Conservation (phyloP, 768 basidiomycete genomes). For the Leccinellum luteum region DNA sequence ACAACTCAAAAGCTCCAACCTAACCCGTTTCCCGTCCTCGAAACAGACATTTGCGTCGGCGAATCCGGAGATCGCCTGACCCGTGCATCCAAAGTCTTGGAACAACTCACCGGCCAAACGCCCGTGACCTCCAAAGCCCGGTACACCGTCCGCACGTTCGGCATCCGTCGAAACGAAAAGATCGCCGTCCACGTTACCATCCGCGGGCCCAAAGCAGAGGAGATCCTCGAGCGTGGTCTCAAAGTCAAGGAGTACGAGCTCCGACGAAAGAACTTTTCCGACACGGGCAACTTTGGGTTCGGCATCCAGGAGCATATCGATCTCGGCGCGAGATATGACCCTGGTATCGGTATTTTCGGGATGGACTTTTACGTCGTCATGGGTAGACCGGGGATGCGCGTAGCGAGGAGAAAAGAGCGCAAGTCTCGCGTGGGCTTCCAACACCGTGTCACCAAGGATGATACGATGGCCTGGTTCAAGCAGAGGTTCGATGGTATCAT, state of each 20-base stretch:
- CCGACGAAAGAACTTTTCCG: conserved; percentile 94
- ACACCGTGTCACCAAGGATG: conserved; percentile 94
- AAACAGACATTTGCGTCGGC: conserved; percentile 96
- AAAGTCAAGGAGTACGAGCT: conserved; percentile 99
- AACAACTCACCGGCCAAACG: conserved; percentile 98
- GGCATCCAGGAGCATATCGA: conserved; percentile 99
- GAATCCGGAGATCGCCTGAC: conserved; percentile 99
- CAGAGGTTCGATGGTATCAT: conserved; percentile 98
- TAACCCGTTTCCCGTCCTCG: not conserved
- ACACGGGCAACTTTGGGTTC: conserved; percentile 99
- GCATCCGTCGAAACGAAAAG: conserved; percentile 99
- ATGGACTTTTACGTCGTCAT: conserved; percentile 99
- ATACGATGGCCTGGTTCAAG: conserved; percentile 99
- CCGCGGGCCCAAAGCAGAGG: conserved; percentile 98
- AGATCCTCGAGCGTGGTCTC: conserved; percentile 97
- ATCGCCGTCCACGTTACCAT: conserved; percentile 99
- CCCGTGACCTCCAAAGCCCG: conserved; percentile 99
- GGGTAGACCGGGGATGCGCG: conserved; percentile 92
- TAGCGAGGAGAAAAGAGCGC: conserved; percentile 87
- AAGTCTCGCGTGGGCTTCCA: conserved; percentile 81
- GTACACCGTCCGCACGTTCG: conserved; percentile 98
- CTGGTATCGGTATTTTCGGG: conserved; percentile 97
- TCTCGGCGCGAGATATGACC: conserved; percentile 97
- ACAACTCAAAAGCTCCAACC: not conserved
- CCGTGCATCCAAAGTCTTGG: conserved; percentile 97